These are phyloP conservation scores for Pyrus betulifolia DNA, from an alignment of 306 rosid genomes.

Conservation along the genomic window DNA sequence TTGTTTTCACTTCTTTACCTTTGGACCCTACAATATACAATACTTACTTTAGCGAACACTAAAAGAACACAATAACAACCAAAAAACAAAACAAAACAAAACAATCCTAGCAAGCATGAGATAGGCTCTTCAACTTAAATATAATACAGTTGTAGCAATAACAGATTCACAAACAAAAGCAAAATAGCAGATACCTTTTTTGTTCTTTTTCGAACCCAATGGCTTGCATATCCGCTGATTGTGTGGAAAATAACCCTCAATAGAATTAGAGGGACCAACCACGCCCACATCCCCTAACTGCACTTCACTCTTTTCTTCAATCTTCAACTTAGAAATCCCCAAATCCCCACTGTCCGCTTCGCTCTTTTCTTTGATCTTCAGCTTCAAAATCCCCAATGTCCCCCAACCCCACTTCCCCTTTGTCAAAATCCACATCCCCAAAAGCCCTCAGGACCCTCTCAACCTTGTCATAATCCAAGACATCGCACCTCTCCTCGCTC, in stretches of 20 bases:
- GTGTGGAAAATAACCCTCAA: slow-evolving; percentile 81
- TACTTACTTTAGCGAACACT: slow-evolving; percentile 26
- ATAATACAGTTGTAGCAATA: neutral
- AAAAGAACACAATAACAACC: neutral
- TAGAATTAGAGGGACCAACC: no score
- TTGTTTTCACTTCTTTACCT: slow-evolving; percentile 29
- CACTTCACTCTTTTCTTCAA: slow-evolving; percentile 55
- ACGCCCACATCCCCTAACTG: no score
- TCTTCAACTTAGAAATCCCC: slow-evolving; percentile 42
- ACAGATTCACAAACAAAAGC: neutral
- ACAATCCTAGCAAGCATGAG: slow-evolving; percentile 1
- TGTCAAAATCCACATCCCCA: slow-evolving; percentile 29
- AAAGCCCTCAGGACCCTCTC: slow-evolving; percentile 41
- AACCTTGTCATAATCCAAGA: slow-evolving; percentile 44
- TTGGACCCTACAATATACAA: slow-evolving; percentile 63
- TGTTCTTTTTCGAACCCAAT: slow-evolving; percentile 29
- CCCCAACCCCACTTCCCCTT: slow-evolving; percentile 28
- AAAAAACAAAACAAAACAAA: neutral
- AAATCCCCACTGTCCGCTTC: slow-evolving; percentile 35
- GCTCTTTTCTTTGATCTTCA: slow-evolving; percentile 67
- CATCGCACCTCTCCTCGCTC: slow-evolving; percentile 53
- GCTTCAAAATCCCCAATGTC: slow-evolving; percentile 38
- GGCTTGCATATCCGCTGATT: slow-evolving; percentile 29
- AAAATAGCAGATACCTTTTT: slow-evolving; percentile 35
- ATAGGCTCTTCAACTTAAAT: slow-evolving; percentile 3